Evolutionary conservation across 139 green algal genomes (phyloP).

Genomic region (Coelastrella sp.): DNA sequence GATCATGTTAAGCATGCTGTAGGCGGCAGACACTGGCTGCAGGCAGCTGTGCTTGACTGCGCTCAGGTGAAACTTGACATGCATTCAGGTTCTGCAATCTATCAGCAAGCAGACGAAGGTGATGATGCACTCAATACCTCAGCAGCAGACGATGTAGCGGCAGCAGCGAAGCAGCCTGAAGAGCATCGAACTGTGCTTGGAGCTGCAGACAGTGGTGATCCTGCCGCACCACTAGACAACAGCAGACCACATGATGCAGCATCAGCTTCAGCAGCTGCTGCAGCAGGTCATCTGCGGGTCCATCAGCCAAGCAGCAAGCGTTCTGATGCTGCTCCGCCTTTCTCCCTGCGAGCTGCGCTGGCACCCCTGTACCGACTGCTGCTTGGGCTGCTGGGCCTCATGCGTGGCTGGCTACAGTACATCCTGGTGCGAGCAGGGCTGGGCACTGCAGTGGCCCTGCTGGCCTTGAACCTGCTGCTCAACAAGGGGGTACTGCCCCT

Average conservation of each 20-base stretch:
- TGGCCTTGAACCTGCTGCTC: slow-evolving; percentile 28
- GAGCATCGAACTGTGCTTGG: no score
- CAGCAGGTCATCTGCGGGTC: background rate
- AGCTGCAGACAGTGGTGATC: background rate
- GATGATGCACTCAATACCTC: no score
- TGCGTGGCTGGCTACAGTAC: background rate
- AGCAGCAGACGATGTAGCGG: background rate
- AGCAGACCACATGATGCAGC: background rate
- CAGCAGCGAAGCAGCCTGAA: background rate
- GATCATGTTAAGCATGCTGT: no score
- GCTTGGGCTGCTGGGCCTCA: background rate
- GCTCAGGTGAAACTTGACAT: no score
- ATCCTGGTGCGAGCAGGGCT: slow-evolving; percentile 9
- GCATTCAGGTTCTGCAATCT: no score
- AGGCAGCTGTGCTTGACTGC: no score
- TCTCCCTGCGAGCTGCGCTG: background rate
- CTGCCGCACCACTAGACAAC: background rate
- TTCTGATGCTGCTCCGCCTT: background rate
- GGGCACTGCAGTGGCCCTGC: background rate
- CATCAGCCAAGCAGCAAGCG: no score
- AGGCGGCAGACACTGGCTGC: no score
- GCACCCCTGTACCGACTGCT: slow-evolving; percentile 7
- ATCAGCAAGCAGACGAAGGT: no score
- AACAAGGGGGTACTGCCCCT: slow-evolving; percentile 28
- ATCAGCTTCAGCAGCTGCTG: slow-evolving; percentile 19